Conservation (phyloP, 768 basidiomycete species). For the Xerocomus spinulosus region DNA sequence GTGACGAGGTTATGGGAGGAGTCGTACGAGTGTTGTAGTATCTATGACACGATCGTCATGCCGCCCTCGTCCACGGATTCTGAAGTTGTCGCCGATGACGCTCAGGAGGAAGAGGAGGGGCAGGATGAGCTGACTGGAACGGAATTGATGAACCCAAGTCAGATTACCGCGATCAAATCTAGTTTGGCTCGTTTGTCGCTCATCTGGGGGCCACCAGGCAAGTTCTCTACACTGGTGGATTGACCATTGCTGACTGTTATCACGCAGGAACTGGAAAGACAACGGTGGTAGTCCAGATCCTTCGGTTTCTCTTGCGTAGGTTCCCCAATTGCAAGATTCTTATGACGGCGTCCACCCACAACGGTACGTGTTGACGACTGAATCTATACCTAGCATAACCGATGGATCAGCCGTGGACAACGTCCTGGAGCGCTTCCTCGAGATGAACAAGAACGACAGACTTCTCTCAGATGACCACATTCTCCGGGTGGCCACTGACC, state of each 20-base stretch:
- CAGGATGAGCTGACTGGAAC: conserved; percentile 13
- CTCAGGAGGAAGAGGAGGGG: conserved; percentile 12
- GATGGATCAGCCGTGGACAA: conserved; percentile 59
- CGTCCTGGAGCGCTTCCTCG: conserved; percentile 58
- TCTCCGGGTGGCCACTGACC: conserved; percentile 65
- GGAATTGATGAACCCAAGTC: conserved; percentile 48
- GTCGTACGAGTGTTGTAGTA: conserved; percentile 42
- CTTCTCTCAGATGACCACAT: conserved; percentile 54
- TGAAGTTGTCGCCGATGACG: not conserved
- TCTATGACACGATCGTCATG: conserved; percentile 44
- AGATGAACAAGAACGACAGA: conserved; percentile 38
- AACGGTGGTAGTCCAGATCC: conserved; percentile 61
- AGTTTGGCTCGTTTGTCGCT: conserved; percentile 44
- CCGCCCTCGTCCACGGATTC: conserved; percentile 20
- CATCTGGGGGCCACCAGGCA: conserved; percentile 71
- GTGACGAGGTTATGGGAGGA: conserved; percentile 44
- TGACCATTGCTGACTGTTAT: not conserved
- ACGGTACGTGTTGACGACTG: conserved; percentile 37
- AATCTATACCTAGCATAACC: not conserved
- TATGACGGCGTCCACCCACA: conserved; percentile 71
- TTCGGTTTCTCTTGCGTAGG: conserved; percentile 38
- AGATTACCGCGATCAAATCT: conserved; percentile 45
- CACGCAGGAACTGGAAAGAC: conserved; percentile 66
- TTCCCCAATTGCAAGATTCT: conserved; percentile 44
- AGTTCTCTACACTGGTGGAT: not conserved